Evolutionary conservation across 805 yeast species (phyloP).

Genomic region (Cyberlindnera mississippiensis): DNA sequence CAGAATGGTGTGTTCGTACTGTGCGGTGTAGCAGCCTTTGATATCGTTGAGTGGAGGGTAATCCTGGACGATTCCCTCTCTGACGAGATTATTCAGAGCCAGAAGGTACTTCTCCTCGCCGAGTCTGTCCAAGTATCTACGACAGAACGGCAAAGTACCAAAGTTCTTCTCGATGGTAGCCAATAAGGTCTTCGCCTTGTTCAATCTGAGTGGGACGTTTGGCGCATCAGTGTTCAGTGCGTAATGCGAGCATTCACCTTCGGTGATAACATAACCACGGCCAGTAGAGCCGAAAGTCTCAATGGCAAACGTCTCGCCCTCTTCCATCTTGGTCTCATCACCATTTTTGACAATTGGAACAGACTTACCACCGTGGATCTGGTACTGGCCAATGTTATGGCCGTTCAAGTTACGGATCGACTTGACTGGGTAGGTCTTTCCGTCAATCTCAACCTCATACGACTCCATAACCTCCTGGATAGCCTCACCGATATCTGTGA

Average conservation of each 20-base stretch:
- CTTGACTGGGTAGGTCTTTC: slow-evolving; percentile 79
- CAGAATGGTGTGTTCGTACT: slow-evolving; percentile 90
- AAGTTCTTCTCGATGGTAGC: slow-evolving; percentile 72
- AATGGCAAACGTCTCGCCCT: slow-evolving; percentile 96
- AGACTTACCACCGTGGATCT: slow-evolving; percentile 91
- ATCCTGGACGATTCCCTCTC: slow-evolving; percentile 84
- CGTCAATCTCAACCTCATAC: slow-evolving; percentile 87
- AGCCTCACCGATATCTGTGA: slow-evolving; percentile 93
- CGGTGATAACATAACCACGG: slow-evolving; percentile 77
- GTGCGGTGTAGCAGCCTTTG: slow-evolving; percentile 90
- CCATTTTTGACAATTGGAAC: slow-evolving; percentile 95
- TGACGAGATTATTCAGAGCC: slow-evolving; percentile 81
- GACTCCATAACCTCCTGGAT: slow-evolving; percentile 97
- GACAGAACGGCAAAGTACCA: slow-evolving; percentile 95
- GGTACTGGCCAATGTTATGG: slow-evolving; percentile 80
- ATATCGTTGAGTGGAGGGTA: slow-evolving; percentile 89
- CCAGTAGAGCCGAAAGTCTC: slow-evolving; percentile 99
- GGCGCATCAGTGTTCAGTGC: slow-evolving; percentile 54
- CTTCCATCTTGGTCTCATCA: slow-evolving; percentile 97
- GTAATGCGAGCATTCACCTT: slow-evolving; percentile 95
- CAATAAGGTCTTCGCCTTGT: slow-evolving; percentile 66
- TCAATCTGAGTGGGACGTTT: slow-evolving; percentile 51
- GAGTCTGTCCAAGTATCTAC: slow-evolving; percentile 85
- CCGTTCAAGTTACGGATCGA: slow-evolving; percentile 92
- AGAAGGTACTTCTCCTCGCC: slow-evolving; percentile 90